Evolutionary conservation across 75 land plant species (phyloP).

Genomic region (Cryptomeria japonica): DNA sequence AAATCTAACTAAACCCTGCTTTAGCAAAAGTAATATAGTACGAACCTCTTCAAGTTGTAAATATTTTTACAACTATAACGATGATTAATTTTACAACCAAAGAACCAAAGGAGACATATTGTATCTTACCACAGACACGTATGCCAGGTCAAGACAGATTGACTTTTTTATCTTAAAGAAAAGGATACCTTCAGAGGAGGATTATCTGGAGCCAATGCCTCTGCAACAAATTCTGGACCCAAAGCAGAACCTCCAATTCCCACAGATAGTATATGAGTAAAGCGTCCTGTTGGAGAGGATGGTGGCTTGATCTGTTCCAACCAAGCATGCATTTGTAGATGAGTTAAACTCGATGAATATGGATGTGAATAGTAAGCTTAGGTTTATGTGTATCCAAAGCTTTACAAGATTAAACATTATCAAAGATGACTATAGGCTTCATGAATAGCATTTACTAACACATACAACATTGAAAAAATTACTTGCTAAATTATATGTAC

Average conservation of each 20-base stretch:
- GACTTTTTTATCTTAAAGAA: neutral
- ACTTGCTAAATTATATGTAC: neutral
- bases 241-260: constrained; percentile 97
- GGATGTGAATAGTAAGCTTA: neutral
- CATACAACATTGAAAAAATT: neutral
- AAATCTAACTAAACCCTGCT: neutral
- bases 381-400: neutral
- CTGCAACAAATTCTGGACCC: constrained; percentile 98
- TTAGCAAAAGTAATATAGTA: neutral
- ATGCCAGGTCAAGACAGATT: constrained; percentile 1
- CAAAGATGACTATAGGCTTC: constrained; percentile 5
- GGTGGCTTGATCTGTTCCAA: constrained; percentile 80
- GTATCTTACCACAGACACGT: neutral
- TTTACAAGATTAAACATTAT: neutral
- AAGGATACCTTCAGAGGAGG: constrained; percentile 90
- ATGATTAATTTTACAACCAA: neutral
- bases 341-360: neutral
- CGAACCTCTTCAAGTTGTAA: neutral
- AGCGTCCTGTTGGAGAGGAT: constrained; percentile 73
- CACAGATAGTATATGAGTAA: constrained; percentile 87
- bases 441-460: neutral
- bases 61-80: neutral
- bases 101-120: neutral
- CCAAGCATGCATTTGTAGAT: neutral
- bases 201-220: constrained; percentile 96